phyloP scores from a whole-genome alignment of 2,329 filamentous ascomycete species.

The Ophiostoma piceae region DNA sequence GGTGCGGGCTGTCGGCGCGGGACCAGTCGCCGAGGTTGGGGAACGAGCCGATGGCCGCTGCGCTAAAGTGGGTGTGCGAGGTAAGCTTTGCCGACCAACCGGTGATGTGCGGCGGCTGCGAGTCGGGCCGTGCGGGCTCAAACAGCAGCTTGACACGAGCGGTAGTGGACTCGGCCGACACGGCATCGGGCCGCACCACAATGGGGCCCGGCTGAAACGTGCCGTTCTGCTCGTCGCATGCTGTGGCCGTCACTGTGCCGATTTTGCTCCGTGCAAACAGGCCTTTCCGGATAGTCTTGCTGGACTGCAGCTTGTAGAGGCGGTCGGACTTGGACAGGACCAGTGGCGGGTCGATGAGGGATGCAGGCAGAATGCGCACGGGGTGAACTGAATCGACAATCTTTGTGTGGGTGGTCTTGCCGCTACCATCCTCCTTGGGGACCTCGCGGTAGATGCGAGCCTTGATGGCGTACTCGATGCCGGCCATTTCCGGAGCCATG shows the following conservation, averaged over 20 bases:
- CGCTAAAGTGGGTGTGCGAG: conserved; percentile 50
- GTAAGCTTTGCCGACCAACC: conserved; percentile 47
- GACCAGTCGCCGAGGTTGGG: conserved; percentile 48
- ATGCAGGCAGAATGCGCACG: conserved; percentile 50
- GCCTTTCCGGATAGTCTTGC: conserved; percentile 50
- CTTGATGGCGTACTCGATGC: conserved; percentile 49
- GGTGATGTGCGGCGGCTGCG: conserved; percentile 45
- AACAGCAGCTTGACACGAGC: conserved; percentile 46
- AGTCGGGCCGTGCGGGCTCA: conserved; percentile 40
- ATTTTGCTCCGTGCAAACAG: conserved; percentile 46
- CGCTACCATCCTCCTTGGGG: conserved; percentile 18
- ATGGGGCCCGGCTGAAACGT: conserved; percentile 45
- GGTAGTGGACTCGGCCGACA: conserved; percentile 39
- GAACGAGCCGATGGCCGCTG: conserved; percentile 41
- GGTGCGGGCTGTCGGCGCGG: conserved; percentile 31
- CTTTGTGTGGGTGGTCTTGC: conserved; percentile 26
- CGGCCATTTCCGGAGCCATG: conserved; percentile 50
- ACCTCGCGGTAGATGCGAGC: conserved; percentile 39
- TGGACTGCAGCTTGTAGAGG: conserved; percentile 46
- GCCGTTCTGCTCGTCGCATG: conserved; percentile 26
- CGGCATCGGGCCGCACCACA: conserved; percentile 48
- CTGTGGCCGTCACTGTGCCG: conserved; percentile 44
- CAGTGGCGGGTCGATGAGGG: conserved; percentile 48
- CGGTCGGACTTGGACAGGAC: conserved; percentile 43
- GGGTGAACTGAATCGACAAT: conserved; percentile 33